Evolutionary conservation across 176 grass and related monocot species (phyloP).

Genomic region (Pontederia crassipes): DNA sequence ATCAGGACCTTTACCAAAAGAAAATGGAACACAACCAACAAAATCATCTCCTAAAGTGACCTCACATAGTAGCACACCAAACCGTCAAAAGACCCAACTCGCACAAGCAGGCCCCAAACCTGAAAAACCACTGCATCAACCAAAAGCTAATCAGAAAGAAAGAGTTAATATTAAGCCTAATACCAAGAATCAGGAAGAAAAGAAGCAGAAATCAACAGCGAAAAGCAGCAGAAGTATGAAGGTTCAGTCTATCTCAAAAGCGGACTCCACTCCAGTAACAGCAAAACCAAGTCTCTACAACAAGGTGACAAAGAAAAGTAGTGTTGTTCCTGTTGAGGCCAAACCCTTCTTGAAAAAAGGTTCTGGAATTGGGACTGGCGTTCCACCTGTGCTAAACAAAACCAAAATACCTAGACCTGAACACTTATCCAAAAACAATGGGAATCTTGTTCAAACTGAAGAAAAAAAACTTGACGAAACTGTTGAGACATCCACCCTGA

Average conservation of each 20-base stretch:
- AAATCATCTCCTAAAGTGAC: conserved; percentile 36
- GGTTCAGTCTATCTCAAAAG: conserved; percentile 40
- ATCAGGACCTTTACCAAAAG: conserved; percentile 58
- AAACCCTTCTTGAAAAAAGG: conserved; percentile 67
- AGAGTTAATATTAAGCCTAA: conserved; percentile 6
- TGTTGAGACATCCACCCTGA: conserved; percentile 50
- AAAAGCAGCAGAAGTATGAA: conserved; percentile 37
- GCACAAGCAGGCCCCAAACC: conserved; percentile 14
- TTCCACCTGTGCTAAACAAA: conserved; percentile 38
- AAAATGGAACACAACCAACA: conserved; percentile 49
- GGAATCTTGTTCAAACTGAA: conserved; percentile 52
- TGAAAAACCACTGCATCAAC: conserved; percentile 11
- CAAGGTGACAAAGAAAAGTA: conserved; percentile 92
- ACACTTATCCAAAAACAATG: conserved; percentile 48
- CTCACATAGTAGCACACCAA: conserved; percentile 46
- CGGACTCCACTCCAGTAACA: conserved; percentile 31
- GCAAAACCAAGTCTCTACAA: conserved; percentile 51
- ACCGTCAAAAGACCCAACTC: conserved; percentile 33
- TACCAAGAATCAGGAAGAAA: conserved; percentile 52
- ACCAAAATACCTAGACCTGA: conserved; percentile 42
- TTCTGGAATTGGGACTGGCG: conserved; percentile 26
- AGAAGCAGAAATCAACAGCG: conserved; percentile 35
- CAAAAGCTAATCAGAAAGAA: conserved; percentile 1
- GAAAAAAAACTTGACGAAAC: conserved; percentile 43
- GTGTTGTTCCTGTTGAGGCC: conserved; percentile 79